Percentiles rank a stretch among this genome's conserved stretches.
Conservation (phyloP, 129 eudicot species). For the Tagetes patula region DNA sequence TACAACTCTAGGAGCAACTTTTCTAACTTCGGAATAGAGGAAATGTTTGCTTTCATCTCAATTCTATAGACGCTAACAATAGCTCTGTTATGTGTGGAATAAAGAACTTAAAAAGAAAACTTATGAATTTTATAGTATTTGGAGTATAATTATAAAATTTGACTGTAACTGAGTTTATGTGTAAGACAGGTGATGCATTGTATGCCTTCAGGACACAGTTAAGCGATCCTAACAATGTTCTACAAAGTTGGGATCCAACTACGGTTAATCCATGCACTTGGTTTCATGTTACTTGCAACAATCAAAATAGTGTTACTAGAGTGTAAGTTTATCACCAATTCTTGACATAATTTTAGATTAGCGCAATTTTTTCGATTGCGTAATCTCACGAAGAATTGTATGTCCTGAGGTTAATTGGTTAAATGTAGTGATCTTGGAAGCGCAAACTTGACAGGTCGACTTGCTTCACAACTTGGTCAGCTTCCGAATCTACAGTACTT, state of each 20-base stretch:
- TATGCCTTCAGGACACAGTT: conserved; percentile 49
- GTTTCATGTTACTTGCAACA: conserved; percentile 68
- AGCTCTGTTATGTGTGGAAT: too few species aligned
- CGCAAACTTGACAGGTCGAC: conserved; percentile 60
- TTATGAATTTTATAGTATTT: neutral
- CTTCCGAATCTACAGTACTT: conserved; percentile 56
- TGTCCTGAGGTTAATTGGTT: neutral
- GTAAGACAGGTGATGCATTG: conserved; percentile 63
- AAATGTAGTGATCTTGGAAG: conserved; percentile 67
- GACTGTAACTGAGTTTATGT: neutral
- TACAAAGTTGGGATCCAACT: conserved; percentile 71
- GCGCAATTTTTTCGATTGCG: neutral
- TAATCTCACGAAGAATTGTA: neutral
- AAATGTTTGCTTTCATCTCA: too few species aligned
- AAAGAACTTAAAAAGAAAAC: too few species aligned
- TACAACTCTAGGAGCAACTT: too few species aligned
- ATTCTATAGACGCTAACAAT: too few species aligned
- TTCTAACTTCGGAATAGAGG: too few species aligned
- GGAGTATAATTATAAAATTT: neutral
- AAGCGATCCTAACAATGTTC: conserved; percentile 58
- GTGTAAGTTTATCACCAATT: conserved; percentile 43
- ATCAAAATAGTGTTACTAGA: conserved; percentile 48
- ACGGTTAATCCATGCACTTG: conserved; percentile 72
- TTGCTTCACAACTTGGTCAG: conserved; percentile 59
- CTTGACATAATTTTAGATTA: neutral